A percentile compares a stretch with the other conserved stretches of the same genome.
These are phyloP conservation scores for Paracoccidioides brasiliensis DNA, from an alignment of 2,329 filamentous ascomycete genomes.

Conservation along the genomic window DNA sequence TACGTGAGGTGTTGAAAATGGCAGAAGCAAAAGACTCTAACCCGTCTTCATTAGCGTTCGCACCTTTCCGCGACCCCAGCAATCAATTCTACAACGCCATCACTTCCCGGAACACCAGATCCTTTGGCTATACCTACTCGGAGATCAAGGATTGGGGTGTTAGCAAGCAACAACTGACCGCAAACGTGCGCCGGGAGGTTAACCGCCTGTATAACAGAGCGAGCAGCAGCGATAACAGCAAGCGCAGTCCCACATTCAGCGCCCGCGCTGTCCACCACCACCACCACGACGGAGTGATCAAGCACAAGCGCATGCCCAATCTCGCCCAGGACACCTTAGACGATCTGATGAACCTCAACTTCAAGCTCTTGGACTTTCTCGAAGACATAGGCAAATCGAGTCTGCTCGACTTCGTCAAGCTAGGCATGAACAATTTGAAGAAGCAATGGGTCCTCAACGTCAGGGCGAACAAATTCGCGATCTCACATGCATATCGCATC, in stretches of 20 bases:
- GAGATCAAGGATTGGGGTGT: constrained; percentile 42
- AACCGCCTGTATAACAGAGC: constrained; percentile 48
- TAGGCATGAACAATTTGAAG: constrained; percentile 20
- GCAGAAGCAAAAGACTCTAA: neutral
- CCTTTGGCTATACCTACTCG: constrained; percentile 63
- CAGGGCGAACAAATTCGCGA: constrained; percentile 39
- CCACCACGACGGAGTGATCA: neutral
- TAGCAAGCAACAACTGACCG: constrained; percentile 22
- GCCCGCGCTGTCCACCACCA: neutral
- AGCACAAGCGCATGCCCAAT: constrained; percentile 24
- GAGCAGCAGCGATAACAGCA: constrained; percentile 9
- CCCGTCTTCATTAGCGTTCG: constrained; percentile 33
- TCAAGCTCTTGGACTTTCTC: constrained; percentile 8
- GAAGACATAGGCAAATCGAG: constrained; percentile 8
- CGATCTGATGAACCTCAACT: constrained; percentile 5
- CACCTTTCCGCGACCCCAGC: constrained; percentile 51
- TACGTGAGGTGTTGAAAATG: neutral
- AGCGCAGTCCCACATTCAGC: neutral
- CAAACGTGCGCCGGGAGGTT: constrained; percentile 39
- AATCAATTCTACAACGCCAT: constrained; percentile 56
- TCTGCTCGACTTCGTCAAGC: constrained; percentile 9
- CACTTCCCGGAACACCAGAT: constrained; percentile 43
- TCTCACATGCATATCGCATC: constrained; percentile 50
- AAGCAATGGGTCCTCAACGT: constrained; percentile 57
- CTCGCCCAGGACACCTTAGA: constrained; percentile 6